Evolutionary conservation across 176 grass and related monocot genomes (phyloP), one percentile per base, ranked within the genome.

Genomic region (Chloris gayana): DNA sequence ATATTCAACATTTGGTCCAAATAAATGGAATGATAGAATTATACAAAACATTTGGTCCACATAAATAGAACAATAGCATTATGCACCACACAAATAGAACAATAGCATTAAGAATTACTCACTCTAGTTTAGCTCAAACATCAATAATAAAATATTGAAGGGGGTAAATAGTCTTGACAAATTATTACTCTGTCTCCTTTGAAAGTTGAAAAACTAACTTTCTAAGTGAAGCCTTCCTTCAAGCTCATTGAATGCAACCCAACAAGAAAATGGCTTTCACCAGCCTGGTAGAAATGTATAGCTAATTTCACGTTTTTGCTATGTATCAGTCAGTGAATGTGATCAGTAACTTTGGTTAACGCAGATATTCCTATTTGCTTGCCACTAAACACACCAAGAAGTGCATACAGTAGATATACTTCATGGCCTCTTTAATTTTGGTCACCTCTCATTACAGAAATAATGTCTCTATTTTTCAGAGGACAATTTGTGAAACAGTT

Each of bases 181-280:
- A 77, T 64, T 38, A 77, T 64, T 38, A 59, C 68, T 37, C 74
- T 44, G 39, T 46, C 19, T 59, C 47, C 44, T n/a, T n/a, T n/a
- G n/a, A n/a, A n/a, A n/a, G n/a, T n/a, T n/a, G n/a, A n/a, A n/a
- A n/a, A n/a, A n/a, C n/a, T n/a, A n/a, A n/a, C n/a, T n/a, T n/a
- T n/a, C n/a, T n/a, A n/a, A n/a, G n/a, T n/a, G n/a, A n/a, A n/a
- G n/a, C n/a, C n/a, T n/a, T n/a, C n/a, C n/a, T n/a, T n/a, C n/a
- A n/a, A n/a, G n/a, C n/a, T n/a, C n/a, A n/a, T n/a, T n/a, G n/a
- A n/a, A n/a, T n/a, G n/a, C n/a, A n/a, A n/a, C n/a, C n/a, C n/a
- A n/a, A n/a, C n/a, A n/a, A n/a, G n/a, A n/a, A n/a, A n/a, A n/a
- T n/a, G n/a, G n/a, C n/a, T n/a, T n/a, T n/a, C n/a, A n/a, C n/a